Percentiles rank a stretch among this genome's conserved stretches.
These are phyloP conservation scores for Hydnomerulius pinastri DNA, from an alignment of 768 basidiomycete species.

Conservation along the genomic window DNA sequence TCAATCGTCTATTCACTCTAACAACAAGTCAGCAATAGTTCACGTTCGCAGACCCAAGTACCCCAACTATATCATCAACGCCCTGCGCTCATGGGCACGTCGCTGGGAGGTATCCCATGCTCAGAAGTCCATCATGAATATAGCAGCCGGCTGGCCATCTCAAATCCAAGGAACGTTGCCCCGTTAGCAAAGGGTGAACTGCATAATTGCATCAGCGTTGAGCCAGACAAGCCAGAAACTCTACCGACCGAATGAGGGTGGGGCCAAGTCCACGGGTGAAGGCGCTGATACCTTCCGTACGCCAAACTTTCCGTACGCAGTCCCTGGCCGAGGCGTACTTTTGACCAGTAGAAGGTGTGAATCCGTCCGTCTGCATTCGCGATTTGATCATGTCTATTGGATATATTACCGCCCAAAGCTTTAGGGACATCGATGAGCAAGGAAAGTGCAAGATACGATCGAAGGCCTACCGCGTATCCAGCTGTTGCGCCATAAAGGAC, in stretches of 20 bases:
- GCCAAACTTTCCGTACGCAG: constrained; percentile 81
- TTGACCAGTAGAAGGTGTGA: constrained; percentile 69
- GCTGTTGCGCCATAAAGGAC: constrained; percentile 89
- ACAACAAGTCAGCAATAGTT: constrained; percentile 5
- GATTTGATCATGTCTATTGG: constrained; percentile 97
- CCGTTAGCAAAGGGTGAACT: constrained; percentile 97
- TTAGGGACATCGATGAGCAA: constrained; percentile 12
- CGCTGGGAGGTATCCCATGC: background rate
- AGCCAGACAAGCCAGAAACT: constrained; percentile 4
- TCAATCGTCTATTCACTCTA: background rate
- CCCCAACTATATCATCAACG: background rate
- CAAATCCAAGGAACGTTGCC: constrained; percentile 94
- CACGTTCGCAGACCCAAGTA: background rate
- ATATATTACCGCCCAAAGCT: constrained; percentile 93
- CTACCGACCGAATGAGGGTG: constrained; percentile 81
- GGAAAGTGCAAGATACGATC: background rate
- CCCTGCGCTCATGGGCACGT: constrained; percentile 3
- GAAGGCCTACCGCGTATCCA: constrained; percentile 77
- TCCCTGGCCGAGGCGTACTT: constrained; percentile 84
- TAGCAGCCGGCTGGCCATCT: constrained; percentile 80
- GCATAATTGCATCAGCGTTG: constrained; percentile 9
- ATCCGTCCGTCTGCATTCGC: constrained; percentile 93
- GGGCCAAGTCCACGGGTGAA: constrained; percentile 92
- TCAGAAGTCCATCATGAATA: constrained; percentile 34
- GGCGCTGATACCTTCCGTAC: constrained; percentile 78